Percentiles rank a stretch among this genome's conserved stretches.
Conservation (phyloP, 768 basidiomycete genomes). For the Coprinopsis marcescibilis region DNA sequence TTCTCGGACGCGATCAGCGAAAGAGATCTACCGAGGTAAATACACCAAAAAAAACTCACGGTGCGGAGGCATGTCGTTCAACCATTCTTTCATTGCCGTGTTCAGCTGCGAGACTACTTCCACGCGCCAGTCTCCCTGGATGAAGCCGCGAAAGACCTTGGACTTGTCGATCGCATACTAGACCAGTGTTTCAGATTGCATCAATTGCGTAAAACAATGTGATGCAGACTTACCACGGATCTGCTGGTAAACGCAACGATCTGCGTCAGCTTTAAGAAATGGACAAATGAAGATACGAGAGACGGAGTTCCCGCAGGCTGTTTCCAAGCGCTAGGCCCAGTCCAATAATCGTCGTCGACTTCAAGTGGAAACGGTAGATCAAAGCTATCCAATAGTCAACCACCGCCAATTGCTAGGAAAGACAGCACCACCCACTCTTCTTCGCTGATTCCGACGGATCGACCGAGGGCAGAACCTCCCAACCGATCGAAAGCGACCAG, state of each 20-base stretch:
- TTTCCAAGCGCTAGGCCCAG: constrained; percentile 50
- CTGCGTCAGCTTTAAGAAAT: constrained; percentile 58
- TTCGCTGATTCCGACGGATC: constrained; percentile 51
- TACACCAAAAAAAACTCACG: constrained; percentile 32
- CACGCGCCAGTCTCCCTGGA: constrained; percentile 46
- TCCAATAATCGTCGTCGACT: constrained; percentile 82
- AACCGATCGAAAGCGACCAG: constrained; percentile 57
- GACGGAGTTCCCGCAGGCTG: constrained; percentile 63
- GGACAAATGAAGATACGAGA: constrained; percentile 55
- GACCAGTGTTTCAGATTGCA: constrained; percentile 2
- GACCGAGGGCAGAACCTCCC: constrained; percentile 46
- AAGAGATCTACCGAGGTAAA: neutral
- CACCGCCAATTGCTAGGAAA: neutral
- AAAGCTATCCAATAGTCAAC: constrained; percentile 44
- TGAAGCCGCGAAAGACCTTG: constrained; percentile 47
- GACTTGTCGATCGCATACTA: constrained; percentile 72
- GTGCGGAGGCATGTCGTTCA: constrained; percentile 61
- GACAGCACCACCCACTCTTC: constrained; percentile 50
- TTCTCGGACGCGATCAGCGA: neutral
- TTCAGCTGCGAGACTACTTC: constrained; percentile 64
- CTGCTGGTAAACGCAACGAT: constrained; percentile 65
- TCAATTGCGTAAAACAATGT: neutral
- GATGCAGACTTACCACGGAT: constrained; percentile 46
- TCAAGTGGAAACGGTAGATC: constrained; percentile 79
- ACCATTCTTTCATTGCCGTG: constrained; percentile 67